Evolutionary conservation across 1,139 yeast species (phyloP).

Genomic region (Scheffersomyces illinoinensis): DNA sequence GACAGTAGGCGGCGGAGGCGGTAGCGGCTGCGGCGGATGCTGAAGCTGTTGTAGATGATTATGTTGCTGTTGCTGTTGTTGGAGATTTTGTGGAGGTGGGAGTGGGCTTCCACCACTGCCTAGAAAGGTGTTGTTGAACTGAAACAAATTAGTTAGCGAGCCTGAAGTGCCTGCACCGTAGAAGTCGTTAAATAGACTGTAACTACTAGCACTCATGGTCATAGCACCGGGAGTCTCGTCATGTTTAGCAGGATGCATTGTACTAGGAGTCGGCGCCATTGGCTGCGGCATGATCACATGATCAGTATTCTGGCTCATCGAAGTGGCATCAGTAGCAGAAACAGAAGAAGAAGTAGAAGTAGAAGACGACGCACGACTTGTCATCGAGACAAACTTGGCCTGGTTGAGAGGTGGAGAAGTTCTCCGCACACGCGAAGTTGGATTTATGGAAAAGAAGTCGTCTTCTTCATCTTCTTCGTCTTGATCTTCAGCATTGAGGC

Average conservation of each 20-base stretch:
- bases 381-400: slow-evolving; percentile 5
- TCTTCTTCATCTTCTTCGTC: not conserved
- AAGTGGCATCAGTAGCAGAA: slow-evolving; percentile 4
- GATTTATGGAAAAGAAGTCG: slow-evolving; percentile 1
- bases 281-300: slow-evolving; percentile 1
- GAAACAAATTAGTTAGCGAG: slow-evolving; percentile 32
- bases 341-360: slow-evolving; percentile 4
- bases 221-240: slow-evolving; percentile 4
- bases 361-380: not conserved
- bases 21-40: not conserved
- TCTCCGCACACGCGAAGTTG: not conserved
- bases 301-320: slow-evolving; percentile 1
- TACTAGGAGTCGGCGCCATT: not conserved
- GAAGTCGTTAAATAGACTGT: slow-evolving; percentile 25
- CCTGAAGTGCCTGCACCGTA: slow-evolving; percentile 16
- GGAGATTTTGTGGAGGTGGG: not conserved
- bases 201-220: slow-evolving; percentile 14
- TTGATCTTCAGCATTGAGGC: not conserved
- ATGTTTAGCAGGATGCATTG: not conserved
- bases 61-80: not conserved
- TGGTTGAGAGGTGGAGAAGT: slow-evolving; percentile 1
- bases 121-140: slow-evolving; percentile 13
- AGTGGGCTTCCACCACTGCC: not conserved
- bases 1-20: not conserved
- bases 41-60: not conserved